Conservation (phyloP, 768 basidiomycete genomes). For the Trichaptum fuscoviolaceum region DNA sequence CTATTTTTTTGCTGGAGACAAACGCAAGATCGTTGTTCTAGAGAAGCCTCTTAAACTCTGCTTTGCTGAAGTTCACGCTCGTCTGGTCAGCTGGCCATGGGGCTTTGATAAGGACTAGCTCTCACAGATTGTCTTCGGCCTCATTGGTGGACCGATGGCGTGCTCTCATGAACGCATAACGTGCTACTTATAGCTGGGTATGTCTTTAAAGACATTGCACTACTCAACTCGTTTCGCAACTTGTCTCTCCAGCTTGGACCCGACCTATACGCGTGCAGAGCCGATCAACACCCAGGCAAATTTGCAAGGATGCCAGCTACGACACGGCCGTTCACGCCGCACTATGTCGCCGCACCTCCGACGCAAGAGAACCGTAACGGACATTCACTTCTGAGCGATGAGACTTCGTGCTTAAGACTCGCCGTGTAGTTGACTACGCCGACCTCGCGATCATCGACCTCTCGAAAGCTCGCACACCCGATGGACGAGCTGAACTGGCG, state of each 20-base stretch:
- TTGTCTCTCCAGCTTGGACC: too few relatives aligned
- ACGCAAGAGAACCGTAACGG: not conserved
- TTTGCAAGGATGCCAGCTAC: not conserved
- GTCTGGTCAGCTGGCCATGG: too few relatives aligned
- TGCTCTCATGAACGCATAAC: not conserved
- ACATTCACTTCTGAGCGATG: not conserved
- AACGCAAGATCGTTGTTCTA: too few relatives aligned
- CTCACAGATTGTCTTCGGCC: not conserved
- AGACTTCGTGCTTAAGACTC: not conserved
- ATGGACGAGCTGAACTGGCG: constrained; percentile 27
- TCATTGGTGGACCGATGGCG: not conserved
- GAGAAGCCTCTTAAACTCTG: too few relatives aligned
- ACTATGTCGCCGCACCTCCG: constrained; percentile 3
- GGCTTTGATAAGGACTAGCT: too few relatives aligned
- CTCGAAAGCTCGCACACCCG: constrained; percentile 25
- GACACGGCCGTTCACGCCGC: not conserved
- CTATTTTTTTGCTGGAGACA: too few relatives aligned
- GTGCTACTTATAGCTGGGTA: not conserved
- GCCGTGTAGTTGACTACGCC: constrained; percentile 29
- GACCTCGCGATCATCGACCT: constrained; percentile 30
- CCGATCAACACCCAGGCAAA: not conserved
- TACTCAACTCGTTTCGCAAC: too few relatives aligned
- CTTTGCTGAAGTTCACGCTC: too few relatives aligned
- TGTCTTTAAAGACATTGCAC: not conserved
- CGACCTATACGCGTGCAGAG: too few relatives aligned